Evolutionary conservation across 352 stramenopile genomes (phyloP).

Genomic region (Phytopythium sindhum): DNA sequence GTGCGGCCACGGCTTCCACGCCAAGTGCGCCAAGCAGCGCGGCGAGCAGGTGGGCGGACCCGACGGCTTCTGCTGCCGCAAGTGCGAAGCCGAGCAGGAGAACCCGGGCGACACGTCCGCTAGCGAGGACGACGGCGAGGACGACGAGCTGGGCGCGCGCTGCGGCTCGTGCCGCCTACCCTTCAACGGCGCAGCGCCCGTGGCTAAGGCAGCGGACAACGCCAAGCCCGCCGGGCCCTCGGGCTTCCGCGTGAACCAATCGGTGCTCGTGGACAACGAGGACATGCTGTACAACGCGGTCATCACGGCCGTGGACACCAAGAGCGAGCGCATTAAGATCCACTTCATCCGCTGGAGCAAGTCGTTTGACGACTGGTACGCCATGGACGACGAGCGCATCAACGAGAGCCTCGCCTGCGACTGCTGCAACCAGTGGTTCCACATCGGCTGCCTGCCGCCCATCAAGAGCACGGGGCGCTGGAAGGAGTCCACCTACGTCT

Average conservation of each 20-base stretch:
- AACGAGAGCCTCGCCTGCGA: constrained; percentile 88
- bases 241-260: constrained; percentile 79
- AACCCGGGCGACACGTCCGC: constrained; percentile 40
- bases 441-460: constrained; percentile 78
- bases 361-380: constrained; percentile 87
- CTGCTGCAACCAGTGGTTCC: constrained; percentile 87
- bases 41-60: constrained; percentile 49
- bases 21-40: constrained; percentile 50
- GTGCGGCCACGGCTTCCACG: constrained; percentile 80
- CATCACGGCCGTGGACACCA: constrained; percentile 76
- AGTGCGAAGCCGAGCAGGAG: constrained; percentile 66
- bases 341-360: constrained; percentile 87
- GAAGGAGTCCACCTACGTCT: constrained; percentile 87
- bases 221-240: constrained; percentile 20
- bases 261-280: constrained; percentile 83
- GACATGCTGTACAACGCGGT: constrained; percentile 86
- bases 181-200: constrained; percentile 28
- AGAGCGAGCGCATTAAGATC: constrained; percentile 79
- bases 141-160: constrained; percentile 56
- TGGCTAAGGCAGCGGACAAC: constrained; percentile 8
- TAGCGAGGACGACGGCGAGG: constrained; percentile 21
- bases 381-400: constrained; percentile 87
- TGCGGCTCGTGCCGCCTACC: constrained; percentile 62
- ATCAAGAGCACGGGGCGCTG: constrained; percentile 84
- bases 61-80: constrained; percentile 72